Evolutionary conservation across 2,329 filamentous ascomycete species (phyloP), one percentile per base, ranked within the genome.

Genomic region (Bipolaris gigantea): DNA sequence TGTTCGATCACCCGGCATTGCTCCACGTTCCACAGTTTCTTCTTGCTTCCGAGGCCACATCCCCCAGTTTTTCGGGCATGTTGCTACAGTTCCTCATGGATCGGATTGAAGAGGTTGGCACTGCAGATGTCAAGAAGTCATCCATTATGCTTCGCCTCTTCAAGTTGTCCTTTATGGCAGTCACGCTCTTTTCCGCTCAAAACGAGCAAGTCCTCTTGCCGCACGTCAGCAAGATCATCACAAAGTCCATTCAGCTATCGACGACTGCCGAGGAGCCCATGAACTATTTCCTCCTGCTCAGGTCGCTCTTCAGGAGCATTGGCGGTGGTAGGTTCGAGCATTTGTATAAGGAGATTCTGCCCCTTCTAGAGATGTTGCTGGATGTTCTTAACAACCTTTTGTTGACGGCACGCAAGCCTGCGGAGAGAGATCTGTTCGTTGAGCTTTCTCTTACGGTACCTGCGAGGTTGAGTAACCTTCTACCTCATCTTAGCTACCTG

Each of bases 91-190:
- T 99, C 71, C 80, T 99, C 56, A 99, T 99, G 94, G 89, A 93
- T 65, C 89, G 90, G 48, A 95, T 99, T 53, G 89, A 95, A 59
- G 90, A 99, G 71, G 92, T 99, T 39, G 94, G 94, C 19, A 94
- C 91, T 0, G 87, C 89, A 7, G 92, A 99, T 74, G 87, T 94
- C 48, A 92, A 90, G 70, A 96, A 93, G 74, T 93, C 94, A 0
- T 93, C 92, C 5, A 96, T 99, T 43, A 78, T 99, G 32, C 79
- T 99, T 46, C 85, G 95, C 50, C 85, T 99, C 47, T 99, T 97
- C 79, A 99, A 99, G 76, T 78, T 99, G 46, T 96, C 93, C 0
- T 99, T 99, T 74, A 99, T 99, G 94, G 95, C 95, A 0, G 94
- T 99, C 35, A 99, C 94, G 0, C 81, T 99, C 1, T 99, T 99